Evolutionary conservation across 192 early-diverging fungal genomes (phyloP), one percentile per base, ranked within the genome.

Genomic region (Backusella psychrophila): DNA sequence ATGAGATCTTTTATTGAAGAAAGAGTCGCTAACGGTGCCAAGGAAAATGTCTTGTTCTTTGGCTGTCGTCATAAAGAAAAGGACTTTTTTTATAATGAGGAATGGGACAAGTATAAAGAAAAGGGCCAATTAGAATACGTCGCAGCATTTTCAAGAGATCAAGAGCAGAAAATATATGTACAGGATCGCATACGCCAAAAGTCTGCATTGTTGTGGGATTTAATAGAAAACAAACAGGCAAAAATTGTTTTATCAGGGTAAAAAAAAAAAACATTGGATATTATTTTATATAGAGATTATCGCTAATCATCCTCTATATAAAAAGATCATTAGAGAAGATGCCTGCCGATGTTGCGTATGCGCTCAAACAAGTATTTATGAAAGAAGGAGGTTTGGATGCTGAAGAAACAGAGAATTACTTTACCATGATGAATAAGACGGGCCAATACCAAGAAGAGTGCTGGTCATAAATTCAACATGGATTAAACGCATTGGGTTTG

Each of bases 71-170:
- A 91, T 72, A 69, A 75, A 26, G 72, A 87, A 21, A 86, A 83
- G 53, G 98, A 99, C 80, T 95, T 88, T 81, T 86, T 92, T 52
- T 97, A 95, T 78, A 81, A 72, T 4, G 70, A 84, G 12, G 90
- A 95, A 78, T 94, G 92, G 86, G 83, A 90, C 26, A 31, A 67
- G 2, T 87, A 91, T 77, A 82, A 72, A 4, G 42, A 46, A 0
- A 73, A 87, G 1, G 87, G 88, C 0, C 42, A 75, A 49, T 82
- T 99, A 42, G 79, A 79, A 49, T 74, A 95, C 38, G 88, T 89
- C 70, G 85, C 90, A 14, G 98, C 98, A 0, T 96, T 94, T 77
- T 99, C 98, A 33, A 83, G 96, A 63, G 97, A 98, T 81, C 91
- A 93, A 79, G 87, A 90, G 42, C 78, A 87, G 39, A 96, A 95